These are phyloP conservation scores for Trichoderma atrobrunneum DNA, from an alignment of 2,329 filamentous ascomycete genomes.

Conservation along the genomic window DNA sequence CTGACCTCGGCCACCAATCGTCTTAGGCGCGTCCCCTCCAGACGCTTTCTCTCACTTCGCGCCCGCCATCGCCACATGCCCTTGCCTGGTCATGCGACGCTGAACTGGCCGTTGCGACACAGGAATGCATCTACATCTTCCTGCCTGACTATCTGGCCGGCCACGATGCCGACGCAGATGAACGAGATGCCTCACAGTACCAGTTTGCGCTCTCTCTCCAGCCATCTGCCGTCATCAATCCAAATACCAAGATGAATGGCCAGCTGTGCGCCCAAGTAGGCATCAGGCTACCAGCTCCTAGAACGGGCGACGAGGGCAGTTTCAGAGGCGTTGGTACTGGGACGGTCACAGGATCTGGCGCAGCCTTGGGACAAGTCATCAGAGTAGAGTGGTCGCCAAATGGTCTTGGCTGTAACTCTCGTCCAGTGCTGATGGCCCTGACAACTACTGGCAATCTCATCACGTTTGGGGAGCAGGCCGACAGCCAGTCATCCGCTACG, in stretches of 20 bases:
- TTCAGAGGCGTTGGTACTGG: slow-evolving; percentile 46
- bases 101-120: slow-evolving; percentile 55
- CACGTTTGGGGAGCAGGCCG: slow-evolving; percentile 49
- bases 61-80: slow-evolving; percentile 44
- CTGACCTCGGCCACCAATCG: slow-evolving; percentile 4
- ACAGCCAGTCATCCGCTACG: slow-evolving; percentile 28
- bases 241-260: slow-evolving; percentile 44
- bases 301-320: slow-evolving; percentile 29
- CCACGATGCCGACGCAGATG: slow-evolving; percentile 24
- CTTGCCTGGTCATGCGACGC: slow-evolving; percentile 56
- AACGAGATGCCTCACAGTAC: slow-evolving; percentile 28
- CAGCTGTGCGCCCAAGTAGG: slow-evolving; percentile 43
- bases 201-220: slow-evolving; percentile 37
- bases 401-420: slow-evolving; percentile 53
- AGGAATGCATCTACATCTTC: slow-evolving; percentile 53
- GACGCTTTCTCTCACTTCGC: slow-evolving; percentile 42
- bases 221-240: slow-evolving; percentile 35
- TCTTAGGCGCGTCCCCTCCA: slow-evolving; percentile 47
- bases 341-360: slow-evolving; percentile 46
- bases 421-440: slow-evolving; percentile 51
- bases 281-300: slow-evolving; percentile 31
- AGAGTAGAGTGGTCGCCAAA: slow-evolving; percentile 56
- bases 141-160: slow-evolving; percentile 43
- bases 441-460: slow-evolving; percentile 50
- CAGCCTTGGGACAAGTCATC: slow-evolving; percentile 54